Conservation (phyloP, 306 rosid genomes). For the Purshia tridentata region DNA sequence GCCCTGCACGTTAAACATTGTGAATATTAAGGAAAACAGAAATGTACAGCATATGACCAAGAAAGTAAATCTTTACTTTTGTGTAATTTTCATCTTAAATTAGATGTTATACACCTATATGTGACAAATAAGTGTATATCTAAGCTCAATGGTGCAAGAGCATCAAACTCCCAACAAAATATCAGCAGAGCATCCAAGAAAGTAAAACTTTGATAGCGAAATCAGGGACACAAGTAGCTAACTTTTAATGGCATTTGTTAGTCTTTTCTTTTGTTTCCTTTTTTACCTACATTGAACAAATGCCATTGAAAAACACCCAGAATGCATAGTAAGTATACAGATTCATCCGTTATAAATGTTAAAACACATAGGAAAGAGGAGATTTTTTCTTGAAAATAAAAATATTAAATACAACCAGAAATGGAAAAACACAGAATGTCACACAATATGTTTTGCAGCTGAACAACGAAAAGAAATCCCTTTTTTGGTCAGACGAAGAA, state of each 20-base stretch:
- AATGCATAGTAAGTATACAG: not conserved
- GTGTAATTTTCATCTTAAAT: not conserved
- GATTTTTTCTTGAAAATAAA: not conserved
- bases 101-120: not conserved
- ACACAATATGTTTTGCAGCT: not conserved
- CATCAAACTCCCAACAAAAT: not conserved
- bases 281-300: not conserved
- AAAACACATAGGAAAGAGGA: no score
- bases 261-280: not conserved
- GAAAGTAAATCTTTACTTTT: not conserved
- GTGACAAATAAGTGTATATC: not conserved
- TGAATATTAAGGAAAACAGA: not conserved
- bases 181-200: conserved; percentile 2
- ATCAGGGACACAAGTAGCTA: not conserved
- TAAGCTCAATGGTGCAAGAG: not conserved
- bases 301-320: not conserved
- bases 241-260: not conserved
- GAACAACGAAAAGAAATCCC: not conserved
- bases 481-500: not conserved
- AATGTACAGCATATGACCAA: not conserved
- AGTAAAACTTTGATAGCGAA: not conserved
- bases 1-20: conserved; percentile 50
- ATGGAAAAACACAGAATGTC: no score
- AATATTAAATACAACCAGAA: not conserved
- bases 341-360: not conserved